Conservation (phyloP, 2,329 filamentous ascomycete genomes). For the Botrytis fabae region DNA sequence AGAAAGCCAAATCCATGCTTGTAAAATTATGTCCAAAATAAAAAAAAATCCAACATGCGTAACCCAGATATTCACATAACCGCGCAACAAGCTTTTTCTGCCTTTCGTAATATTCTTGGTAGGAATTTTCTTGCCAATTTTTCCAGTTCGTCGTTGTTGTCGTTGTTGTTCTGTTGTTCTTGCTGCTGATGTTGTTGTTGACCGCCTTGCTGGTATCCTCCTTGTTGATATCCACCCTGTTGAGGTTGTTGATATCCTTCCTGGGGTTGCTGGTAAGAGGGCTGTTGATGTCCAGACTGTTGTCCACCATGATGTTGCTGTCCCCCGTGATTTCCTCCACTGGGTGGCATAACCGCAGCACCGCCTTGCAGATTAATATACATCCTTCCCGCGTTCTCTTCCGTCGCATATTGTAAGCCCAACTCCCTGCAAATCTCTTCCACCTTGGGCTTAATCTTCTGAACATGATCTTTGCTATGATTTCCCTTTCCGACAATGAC, state of each 20-base stretch:
- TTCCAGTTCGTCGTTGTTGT: constrained; percentile 39
- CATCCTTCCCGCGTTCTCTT: constrained; percentile 84
- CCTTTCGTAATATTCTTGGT: constrained; percentile 38
- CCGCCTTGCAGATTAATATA: constrained; percentile 79
- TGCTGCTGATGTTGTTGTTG: not conserved
- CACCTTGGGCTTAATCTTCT: constrained; percentile 93
- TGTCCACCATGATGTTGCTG: constrained; percentile 43
- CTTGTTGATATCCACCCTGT: constrained; percentile 38
- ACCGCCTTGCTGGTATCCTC: constrained; percentile 42
- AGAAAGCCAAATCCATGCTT: not conserved
- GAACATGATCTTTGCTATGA: constrained; percentile 76
- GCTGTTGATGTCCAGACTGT: constrained; percentile 47
- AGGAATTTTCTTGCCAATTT: constrained; percentile 39
- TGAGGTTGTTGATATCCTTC: constrained; percentile 46
- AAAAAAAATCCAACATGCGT: not conserved
- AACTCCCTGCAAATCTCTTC: constrained; percentile 87
- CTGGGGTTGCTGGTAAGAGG: constrained; percentile 41
- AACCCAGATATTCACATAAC: constrained; percentile 35
- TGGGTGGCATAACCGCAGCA: constrained; percentile 45
- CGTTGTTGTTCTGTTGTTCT: constrained; percentile 43
- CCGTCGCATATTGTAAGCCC: constrained; percentile 83
- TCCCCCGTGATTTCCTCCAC: constrained; percentile 41
- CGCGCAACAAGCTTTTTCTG: constrained; percentile 38
- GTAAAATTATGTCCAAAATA: not conserved
- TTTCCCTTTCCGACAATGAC: constrained; percentile 96